Evolutionary conservation across 2,329 filamentous ascomycete species (phyloP).

Genomic region (Aureobasidium sp.): DNA sequence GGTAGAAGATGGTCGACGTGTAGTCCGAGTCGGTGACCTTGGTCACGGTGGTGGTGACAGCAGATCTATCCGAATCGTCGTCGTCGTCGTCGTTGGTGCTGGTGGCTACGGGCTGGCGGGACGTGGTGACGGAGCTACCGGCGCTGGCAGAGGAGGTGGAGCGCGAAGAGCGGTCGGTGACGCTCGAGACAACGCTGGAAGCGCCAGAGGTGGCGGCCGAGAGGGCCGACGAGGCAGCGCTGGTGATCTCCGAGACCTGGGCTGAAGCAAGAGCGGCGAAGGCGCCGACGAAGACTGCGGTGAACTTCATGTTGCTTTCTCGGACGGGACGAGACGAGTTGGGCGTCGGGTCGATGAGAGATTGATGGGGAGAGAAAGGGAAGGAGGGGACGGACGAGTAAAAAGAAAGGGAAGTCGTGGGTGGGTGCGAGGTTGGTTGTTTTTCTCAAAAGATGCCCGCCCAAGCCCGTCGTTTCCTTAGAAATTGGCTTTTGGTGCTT

Average conservation of each 20-base stretch:
- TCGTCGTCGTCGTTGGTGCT: no score
- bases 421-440: slow-evolving; percentile 12
- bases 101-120: not conserved
- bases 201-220: not conserved
- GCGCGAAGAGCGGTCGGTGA: not conserved
- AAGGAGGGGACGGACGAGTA: not conserved
- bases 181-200: slow-evolving; percentile 6
- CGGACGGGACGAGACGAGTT: slow-evolving; percentile 10
- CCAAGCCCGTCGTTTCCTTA: not conserved
- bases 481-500: slow-evolving; percentile 1
- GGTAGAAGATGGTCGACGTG: slow-evolving; percentile 9
- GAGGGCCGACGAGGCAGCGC: not conserved
- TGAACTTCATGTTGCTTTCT: slow-evolving; percentile 5
- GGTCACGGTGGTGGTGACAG: no score
- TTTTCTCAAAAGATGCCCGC: slow-evolving; percentile 9
- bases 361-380: not conserved
- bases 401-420: not conserved
- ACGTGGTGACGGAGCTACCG: not conserved
- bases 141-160: slow-evolving; percentile 2
- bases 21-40: not conserved
- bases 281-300: slow-evolving; percentile 5
- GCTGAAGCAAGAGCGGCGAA: slow-evolving; percentile 10
- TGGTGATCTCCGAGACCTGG: slow-evolving; percentile 1
- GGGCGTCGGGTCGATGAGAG: slow-evolving; percentile 9
- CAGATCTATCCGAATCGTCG: no score